A percentile compares a stretch with the other conserved stretches of the same genome.
Evolutionary conservation across 805 yeast genomes (phyloP).

Genomic region (Teunomyces cretensis): DNA sequence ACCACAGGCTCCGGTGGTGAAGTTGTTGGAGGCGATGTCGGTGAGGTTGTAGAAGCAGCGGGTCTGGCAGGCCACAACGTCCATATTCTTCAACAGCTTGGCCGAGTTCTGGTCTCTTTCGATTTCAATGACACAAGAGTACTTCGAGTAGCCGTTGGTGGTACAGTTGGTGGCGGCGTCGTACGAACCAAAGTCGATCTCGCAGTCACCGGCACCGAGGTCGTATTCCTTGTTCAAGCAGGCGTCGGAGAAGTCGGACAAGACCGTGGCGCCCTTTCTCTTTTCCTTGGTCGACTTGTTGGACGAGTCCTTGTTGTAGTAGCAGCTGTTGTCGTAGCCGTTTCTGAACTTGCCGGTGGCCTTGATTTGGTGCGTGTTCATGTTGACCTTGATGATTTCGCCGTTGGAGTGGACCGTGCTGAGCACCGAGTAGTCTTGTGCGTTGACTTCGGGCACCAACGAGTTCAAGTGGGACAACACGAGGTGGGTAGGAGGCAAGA

Average conservation of each 20-base stretch:
- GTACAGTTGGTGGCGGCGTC: conserved; percentile 10
- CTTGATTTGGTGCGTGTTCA: conserved; percentile 12
- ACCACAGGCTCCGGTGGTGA: conserved; percentile 12
- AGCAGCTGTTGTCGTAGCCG: conserved; percentile 10
- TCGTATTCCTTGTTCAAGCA: conserved; percentile 13
- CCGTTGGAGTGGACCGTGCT: conserved; percentile 13
- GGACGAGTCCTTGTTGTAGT: conserved; percentile 6
- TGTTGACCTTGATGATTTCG: conserved; percentile 13
- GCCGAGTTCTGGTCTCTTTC: conserved; percentile 11
- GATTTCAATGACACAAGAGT: conserved; percentile 14
- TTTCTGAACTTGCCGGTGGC: conserved; percentile 11
- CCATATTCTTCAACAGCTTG: conserved; percentile 10
- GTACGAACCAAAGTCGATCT: conserved; percentile 11
- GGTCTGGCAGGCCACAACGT: conserved; percentile 11
- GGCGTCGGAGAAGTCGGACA: conserved; percentile 9
- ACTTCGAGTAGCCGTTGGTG: conserved; percentile 9
- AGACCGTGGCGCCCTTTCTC: neutral
- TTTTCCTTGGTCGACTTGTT: neutral
- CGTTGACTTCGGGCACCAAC: conserved; percentile 3
- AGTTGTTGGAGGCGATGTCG: conserved; percentile 8
- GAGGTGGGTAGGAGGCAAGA: conserved; percentile 14
- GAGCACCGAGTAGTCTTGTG: conserved; percentile 10
- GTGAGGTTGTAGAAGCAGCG: conserved; percentile 10
- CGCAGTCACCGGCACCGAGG: conserved; percentile 9
- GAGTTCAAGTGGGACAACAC: conserved; percentile 9